These are phyloP conservation scores for Calonectria crousiana DNA, from an alignment of 2,329 filamentous ascomycete species.

Conservation along the genomic window DNA sequence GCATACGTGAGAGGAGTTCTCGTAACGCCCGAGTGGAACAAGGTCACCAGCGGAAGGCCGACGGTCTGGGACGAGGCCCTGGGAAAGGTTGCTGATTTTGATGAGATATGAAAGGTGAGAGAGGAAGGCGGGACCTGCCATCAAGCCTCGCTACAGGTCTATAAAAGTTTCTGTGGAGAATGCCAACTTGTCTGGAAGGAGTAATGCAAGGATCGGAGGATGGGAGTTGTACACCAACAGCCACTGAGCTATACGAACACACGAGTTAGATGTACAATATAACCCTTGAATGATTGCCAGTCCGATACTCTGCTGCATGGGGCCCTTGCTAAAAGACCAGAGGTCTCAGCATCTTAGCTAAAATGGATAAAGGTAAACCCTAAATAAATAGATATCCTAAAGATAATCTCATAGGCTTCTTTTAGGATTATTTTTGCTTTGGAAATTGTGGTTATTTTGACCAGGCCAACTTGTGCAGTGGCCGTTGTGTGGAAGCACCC, in stretches of 20 bases:
- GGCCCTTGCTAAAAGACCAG: too few species aligned
- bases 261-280: neutral
- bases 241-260: neutral
- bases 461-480: too few species aligned
- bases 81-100: conserved; percentile 37
- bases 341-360: too few species aligned
- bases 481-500: too few species aligned
- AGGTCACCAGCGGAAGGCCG: conserved; percentile 41
- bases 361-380: too few species aligned
- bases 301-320: too few species aligned
- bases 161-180: neutral
- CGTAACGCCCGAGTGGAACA: conserved; percentile 43
- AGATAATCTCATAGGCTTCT: too few species aligned
- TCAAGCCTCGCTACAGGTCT: neutral
- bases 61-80: conserved; percentile 40
- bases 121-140: neutral
- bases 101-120: conserved; percentile 26
- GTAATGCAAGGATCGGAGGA: neutral
- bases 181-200: neutral
- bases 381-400: too few species aligned
- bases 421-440: too few species aligned
- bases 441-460: too few species aligned
- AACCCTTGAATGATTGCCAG: too few species aligned
- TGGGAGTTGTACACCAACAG: neutral
- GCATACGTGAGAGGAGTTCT: conserved; percentile 36